Evolutionary conservation across 257 asterid species (phyloP).

Genomic region (Prunella vulgaris): DNA sequence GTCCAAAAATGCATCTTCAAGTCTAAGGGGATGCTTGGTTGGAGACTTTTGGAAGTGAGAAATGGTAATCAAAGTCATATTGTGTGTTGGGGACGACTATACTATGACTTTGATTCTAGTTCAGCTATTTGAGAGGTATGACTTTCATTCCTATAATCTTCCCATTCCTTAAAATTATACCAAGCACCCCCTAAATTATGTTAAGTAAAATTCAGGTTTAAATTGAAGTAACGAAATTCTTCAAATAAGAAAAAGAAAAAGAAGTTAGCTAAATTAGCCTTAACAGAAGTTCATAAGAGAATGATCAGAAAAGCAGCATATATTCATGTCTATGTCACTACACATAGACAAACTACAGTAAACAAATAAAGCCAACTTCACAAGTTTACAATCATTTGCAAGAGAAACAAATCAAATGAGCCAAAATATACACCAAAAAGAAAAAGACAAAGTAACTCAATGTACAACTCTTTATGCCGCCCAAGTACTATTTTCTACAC

Average conservation of each 20-base stretch:
- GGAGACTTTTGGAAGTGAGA: too few species aligned
- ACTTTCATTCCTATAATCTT: too few species aligned
- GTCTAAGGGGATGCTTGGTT: too few species aligned
- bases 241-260: conserved; percentile 10
- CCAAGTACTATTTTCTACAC: background rate
- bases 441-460: conserved; percentile 12
- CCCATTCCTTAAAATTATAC: too few species aligned
- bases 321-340: background rate
- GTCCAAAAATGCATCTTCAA: background rate
- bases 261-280: background rate
- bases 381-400: conserved; percentile 5
- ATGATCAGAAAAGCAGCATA: conserved; percentile 8
- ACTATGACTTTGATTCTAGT: too few species aligned
- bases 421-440: background rate
- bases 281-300: background rate
- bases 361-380: conserved; percentile 7
- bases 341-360: background rate
- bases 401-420: conserved; percentile 7
- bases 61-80: too few species aligned
- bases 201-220: background rate
- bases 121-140: too few species aligned
- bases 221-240: background rate
- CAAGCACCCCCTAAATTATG: too few species aligned
- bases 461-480: background rate
- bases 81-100: too few species aligned